phyloP scores from a whole-genome alignment of 805 yeast species.

The Saccharomycopsis javanensis region DNA sequence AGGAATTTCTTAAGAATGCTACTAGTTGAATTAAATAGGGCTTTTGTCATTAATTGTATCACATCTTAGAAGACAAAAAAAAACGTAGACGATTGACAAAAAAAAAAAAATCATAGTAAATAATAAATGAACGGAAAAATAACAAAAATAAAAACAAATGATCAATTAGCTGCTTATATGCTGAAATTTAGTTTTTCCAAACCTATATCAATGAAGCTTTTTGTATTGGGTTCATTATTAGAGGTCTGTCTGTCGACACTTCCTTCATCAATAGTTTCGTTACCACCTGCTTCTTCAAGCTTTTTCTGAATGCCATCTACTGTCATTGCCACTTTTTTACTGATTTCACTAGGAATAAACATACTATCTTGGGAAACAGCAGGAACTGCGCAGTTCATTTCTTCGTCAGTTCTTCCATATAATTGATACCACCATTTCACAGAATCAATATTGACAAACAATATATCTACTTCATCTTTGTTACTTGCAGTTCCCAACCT shows the following conservation, averaged over 20 bases:
- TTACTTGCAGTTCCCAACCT: conserved; percentile 5
- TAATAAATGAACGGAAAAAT: background rate
- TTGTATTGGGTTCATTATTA: background rate
- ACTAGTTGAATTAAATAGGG: too few species aligned
- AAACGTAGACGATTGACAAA: too few species aligned
- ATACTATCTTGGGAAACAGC: background rate
- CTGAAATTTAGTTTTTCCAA: background rate
- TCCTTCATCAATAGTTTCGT: background rate
- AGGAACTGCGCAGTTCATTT: conserved; percentile 37
- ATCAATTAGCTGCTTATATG: background rate
- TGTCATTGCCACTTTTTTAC: background rate
- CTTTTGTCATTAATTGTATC: background rate
- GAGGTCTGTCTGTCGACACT: background rate
- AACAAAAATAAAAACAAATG: background rate
- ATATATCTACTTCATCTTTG: conserved; percentile 28
- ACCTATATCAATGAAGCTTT: background rate
- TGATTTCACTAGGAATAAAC: background rate
- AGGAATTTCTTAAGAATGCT: too few species aligned
- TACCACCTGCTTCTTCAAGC: background rate
- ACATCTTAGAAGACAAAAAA: background rate
- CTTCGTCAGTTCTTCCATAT: conserved; percentile 66
- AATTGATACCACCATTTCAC: conserved; percentile 87
- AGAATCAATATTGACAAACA: conserved; percentile 49
- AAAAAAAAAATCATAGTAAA: background rate
- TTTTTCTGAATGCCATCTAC: background rate